phyloP scores from a whole-genome alignment of 2,329 filamentous ascomycete genomes.

The Fusarium anguioides region DNA sequence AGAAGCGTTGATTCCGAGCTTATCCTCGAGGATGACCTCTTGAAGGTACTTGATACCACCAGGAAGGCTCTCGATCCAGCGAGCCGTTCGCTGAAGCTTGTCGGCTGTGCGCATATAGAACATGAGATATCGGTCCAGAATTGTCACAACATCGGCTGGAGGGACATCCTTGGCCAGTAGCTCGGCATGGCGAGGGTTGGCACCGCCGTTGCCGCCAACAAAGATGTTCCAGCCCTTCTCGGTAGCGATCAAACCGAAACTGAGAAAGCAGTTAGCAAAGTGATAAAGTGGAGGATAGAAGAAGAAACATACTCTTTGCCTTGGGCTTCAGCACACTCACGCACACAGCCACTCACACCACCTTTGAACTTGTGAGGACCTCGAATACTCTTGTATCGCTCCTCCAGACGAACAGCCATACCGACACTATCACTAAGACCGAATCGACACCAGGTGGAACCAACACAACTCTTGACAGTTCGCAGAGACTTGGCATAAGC shows the following conservation, averaged over 20 bases:
- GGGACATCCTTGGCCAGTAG: slow-evolving; percentile 88
- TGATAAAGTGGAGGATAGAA: neutral
- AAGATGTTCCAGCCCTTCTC: slow-evolving; percentile 96
- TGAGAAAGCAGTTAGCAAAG: slow-evolving; percentile 47
- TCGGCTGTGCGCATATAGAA: slow-evolving; percentile 96
- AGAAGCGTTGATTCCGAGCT: slow-evolving; percentile 83
- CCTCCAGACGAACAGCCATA: slow-evolving; percentile 87
- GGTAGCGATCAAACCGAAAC: slow-evolving; percentile 89
- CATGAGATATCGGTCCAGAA: slow-evolving; percentile 89
- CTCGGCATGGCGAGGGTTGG: slow-evolving; percentile 84
- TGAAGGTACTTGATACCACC: slow-evolving; percentile 86
- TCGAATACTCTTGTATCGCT: slow-evolving; percentile 92
- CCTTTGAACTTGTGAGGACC: slow-evolving; percentile 91
- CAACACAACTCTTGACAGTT: slow-evolving; percentile 92
- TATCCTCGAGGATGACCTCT: slow-evolving; percentile 85
- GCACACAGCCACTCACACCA: slow-evolving; percentile 89
- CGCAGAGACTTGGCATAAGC: slow-evolving; percentile 90
- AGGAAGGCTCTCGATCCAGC: slow-evolving; percentile 86
- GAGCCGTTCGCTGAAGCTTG: slow-evolving; percentile 86
- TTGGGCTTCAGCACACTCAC: slow-evolving; percentile 92
- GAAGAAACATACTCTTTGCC: slow-evolving; percentile 80
- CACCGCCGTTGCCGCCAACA: slow-evolving; percentile 88
- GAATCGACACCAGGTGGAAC: slow-evolving; percentile 90
- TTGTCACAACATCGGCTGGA: slow-evolving; percentile 82
- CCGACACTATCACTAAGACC: slow-evolving; percentile 91